Evolutionary conservation across 2,329 filamentous ascomycete genomes (phyloP).

Genomic region (Stenocarpella maydis): DNA sequence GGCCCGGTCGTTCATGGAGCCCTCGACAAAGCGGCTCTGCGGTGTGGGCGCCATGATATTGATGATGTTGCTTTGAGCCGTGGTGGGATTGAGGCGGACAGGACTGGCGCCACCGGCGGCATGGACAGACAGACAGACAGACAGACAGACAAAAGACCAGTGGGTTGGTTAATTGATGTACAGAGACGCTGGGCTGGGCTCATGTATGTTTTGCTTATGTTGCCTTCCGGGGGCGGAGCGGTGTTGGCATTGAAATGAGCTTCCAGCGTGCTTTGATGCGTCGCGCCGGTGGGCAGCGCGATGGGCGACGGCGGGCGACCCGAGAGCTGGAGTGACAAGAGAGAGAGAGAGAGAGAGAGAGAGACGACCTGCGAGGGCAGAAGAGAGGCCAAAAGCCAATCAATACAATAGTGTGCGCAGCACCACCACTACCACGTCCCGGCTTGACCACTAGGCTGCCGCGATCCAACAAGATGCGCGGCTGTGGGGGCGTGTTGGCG

Average conservation of each 20-base stretch:
- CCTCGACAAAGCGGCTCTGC: constrained; percentile 74
- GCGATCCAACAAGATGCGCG: not conserved
- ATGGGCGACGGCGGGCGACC: not conserved
- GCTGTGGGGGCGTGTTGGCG: constrained; percentile 23
- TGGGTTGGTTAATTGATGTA: no score
- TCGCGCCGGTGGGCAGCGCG: constrained; percentile 6
- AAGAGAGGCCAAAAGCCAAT: constrained; percentile 20
- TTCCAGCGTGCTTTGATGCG: not conserved
- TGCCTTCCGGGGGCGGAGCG: not conserved
- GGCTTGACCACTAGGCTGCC: constrained; percentile 1
- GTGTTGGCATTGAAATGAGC: constrained; percentile 8
- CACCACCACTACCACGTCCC: no score
- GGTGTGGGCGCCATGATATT: constrained; percentile 35
- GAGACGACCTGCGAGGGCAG: not conserved
- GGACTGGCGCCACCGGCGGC: constrained; percentile 3
- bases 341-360: not conserved
- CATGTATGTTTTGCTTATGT: constrained; percentile 8
- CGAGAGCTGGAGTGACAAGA: not conserved
- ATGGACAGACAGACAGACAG: constrained; percentile 11
- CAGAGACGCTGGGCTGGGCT: constrained; percentile 1
- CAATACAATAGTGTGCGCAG: no score
- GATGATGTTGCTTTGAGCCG: constrained; percentile 33
- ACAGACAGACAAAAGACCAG: no score
- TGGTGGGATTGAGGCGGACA: constrained; percentile 14
- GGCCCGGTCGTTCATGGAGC: constrained; percentile 84